Evolutionary conservation across 768 basidiomycete genomes (phyloP).

Genomic region (Sistotremastrum niveocremeum): DNA sequence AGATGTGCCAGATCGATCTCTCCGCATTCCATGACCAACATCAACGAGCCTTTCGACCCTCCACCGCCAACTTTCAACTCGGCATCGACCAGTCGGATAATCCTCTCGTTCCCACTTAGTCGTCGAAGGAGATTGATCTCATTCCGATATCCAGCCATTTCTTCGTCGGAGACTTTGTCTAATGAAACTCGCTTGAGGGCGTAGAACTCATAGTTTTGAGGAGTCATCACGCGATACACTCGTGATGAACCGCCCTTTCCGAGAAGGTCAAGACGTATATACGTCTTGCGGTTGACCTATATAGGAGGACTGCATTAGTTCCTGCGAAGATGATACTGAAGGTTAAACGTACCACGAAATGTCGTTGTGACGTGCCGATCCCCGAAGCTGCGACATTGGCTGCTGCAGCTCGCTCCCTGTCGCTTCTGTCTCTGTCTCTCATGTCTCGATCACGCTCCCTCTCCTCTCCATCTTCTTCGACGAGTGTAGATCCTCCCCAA

Average conservation of each 20-base stretch:
- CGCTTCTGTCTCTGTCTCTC: conserved; percentile 12
- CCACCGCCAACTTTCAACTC: conserved; percentile 66
- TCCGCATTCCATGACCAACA: conserved; percentile 94
- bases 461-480: conserved; percentile 25
- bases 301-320: not conserved
- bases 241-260: conserved; percentile 94
- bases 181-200: conserved; percentile 89
- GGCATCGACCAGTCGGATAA: conserved; percentile 84
- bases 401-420: conserved; percentile 3
- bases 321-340: not conserved
- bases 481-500: conserved; percentile 20
- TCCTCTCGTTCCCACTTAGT: conserved; percentile 85
- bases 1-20: conserved; percentile 84
- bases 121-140: conserved; percentile 88
- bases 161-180: conserved; percentile 79
- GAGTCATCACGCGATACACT: conserved; percentile 81
- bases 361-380: not conserved
- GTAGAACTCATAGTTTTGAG: conserved; percentile 53
- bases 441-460: conserved; percentile 20
- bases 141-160: conserved; percentile 88
- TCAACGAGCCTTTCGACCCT: conserved; percentile 58
- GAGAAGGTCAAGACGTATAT: conserved; percentile 77
- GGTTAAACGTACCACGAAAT: not conserved
- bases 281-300: conserved; percentile 70
- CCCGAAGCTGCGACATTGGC: not conserved